phyloP scores from a whole-genome alignment of 768 basidiomycete genomes.

The Boletus tomentosulus region DNA sequence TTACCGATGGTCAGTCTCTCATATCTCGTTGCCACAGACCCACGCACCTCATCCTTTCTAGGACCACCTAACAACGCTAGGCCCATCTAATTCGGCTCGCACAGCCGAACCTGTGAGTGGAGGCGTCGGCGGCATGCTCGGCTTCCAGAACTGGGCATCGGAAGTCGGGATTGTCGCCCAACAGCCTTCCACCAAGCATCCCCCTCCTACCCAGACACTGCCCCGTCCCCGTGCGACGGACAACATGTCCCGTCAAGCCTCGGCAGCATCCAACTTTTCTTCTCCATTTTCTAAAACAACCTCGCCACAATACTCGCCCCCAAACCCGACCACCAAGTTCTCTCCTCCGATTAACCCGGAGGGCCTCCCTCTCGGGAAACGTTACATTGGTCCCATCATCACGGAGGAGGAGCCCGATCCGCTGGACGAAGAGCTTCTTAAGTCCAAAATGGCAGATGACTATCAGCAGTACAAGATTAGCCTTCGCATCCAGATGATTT shows the following conservation, averaged over 20 bases:
- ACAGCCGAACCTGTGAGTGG: slow-evolving; percentile 14
- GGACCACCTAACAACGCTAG: slow-evolving; percentile 30
- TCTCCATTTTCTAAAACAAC: slow-evolving; percentile 18
- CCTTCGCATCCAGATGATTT: slow-evolving; percentile 33
- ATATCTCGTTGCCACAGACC: neutral
- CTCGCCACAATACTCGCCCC: slow-evolving; percentile 29
- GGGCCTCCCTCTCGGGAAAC: slow-evolving; percentile 23
- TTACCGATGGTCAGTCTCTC: slow-evolving; percentile 26
- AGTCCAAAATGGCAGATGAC: slow-evolving; percentile 32
- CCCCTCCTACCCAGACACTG: slow-evolving; percentile 4
- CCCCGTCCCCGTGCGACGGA: slow-evolving; percentile 28
- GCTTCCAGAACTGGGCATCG: slow-evolving; percentile 32
- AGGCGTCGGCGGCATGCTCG: slow-evolving; percentile 5
- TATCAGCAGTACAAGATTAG: slow-evolving; percentile 30
- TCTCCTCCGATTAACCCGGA: slow-evolving; percentile 25
- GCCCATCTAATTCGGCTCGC: slow-evolving; percentile 22
- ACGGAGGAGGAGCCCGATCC: slow-evolving; percentile 27
- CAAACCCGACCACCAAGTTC: slow-evolving; percentile 17
- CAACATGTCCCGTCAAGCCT: slow-evolving; percentile 28
- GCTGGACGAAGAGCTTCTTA: slow-evolving; percentile 25
- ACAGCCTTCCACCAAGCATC: slow-evolving; percentile 10
- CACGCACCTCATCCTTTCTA: slow-evolving; percentile 5
- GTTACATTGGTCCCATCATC: slow-evolving; percentile 31
- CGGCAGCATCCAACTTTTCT: slow-evolving; percentile 20
- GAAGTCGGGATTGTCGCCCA: slow-evolving; percentile 26